Conservation (phyloP, 805 yeast genomes). For the Teunomyces funiuensis region DNA sequence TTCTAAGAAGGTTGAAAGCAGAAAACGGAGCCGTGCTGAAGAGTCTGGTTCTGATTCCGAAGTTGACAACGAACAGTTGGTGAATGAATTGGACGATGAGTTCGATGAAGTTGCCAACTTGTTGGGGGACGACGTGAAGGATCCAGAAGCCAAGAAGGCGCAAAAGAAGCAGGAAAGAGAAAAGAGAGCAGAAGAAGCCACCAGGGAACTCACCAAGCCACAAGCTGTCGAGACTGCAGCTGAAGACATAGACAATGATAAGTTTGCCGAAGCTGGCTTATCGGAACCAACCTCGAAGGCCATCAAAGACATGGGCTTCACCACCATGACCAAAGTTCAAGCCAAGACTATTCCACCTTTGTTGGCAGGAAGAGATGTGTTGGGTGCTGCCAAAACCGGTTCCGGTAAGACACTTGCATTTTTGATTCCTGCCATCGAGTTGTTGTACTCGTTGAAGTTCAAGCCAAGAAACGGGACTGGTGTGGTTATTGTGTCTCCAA, state of each 20-base stretch:
- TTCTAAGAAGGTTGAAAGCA: slow-evolving; percentile 23
- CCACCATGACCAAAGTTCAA: slow-evolving; percentile 91
- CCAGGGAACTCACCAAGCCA: slow-evolving; percentile 30
- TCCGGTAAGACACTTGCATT: slow-evolving; percentile 98
- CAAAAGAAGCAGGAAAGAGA: slow-evolving; percentile 18
- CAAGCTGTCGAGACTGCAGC: slow-evolving; percentile 23
- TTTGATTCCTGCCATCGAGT: slow-evolving; percentile 91
- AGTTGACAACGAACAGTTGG: slow-evolving; percentile 42
- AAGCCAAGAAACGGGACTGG: slow-evolving; percentile 99
- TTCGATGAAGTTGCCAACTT: slow-evolving; percentile 57
- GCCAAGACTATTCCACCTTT: slow-evolving; percentile 95
- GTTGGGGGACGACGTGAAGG: slow-evolving; percentile 44
- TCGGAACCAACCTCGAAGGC: slow-evolving; percentile 84
- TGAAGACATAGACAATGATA: slow-evolving; percentile 32
- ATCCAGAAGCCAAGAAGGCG: slow-evolving; percentile 37
- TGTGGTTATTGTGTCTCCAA: slow-evolving; percentile 92
- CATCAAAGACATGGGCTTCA: slow-evolving; percentile 84
- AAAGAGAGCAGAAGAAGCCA: slow-evolving; percentile 20
- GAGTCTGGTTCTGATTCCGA: slow-evolving; percentile 27
- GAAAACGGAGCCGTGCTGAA: slow-evolving; percentile 17
- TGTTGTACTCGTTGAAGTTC: slow-evolving; percentile 84
- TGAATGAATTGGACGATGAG: slow-evolving; percentile 56
- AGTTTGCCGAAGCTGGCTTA: slow-evolving; percentile 49
- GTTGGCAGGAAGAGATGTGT: slow-evolving; percentile 93
- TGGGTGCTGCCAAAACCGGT: slow-evolving; percentile 99